Evolutionary conservation across 805 yeast genomes (phyloP).

Genomic region (Candida dajiaensis): DNA sequence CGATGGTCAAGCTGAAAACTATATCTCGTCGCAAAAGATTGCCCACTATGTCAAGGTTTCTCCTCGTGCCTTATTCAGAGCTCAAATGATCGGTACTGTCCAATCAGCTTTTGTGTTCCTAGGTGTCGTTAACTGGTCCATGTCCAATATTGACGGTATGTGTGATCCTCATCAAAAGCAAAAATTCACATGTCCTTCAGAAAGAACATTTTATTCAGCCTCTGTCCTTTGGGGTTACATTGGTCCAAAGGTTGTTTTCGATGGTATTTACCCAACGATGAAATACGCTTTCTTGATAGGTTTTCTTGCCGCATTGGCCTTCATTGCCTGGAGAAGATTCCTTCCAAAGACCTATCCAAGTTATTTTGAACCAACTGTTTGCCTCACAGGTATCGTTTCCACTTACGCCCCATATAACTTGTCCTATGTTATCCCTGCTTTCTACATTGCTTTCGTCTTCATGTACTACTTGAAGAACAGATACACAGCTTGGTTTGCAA

Average conservation of each 20-base stretch:
- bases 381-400: constrained; percentile 42
- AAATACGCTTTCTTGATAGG: constrained; percentile 65
- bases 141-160: constrained; percentile 27
- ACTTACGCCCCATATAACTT: constrained; percentile 48
- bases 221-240: constrained; percentile 48
- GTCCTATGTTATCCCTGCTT: constrained; percentile 28
- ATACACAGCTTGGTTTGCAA: constrained; percentile 47
- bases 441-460: constrained; percentile 32
- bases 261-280: constrained; percentile 52
- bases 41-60: constrained; percentile 50
- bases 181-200: constrained; percentile 36
- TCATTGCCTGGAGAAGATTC: constrained; percentile 22
- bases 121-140: constrained; percentile 30
- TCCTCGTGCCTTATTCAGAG: constrained; percentile 52
- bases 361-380: constrained; percentile 42
- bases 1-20: constrained; percentile 59
- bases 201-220: constrained; percentile 34
- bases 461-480: constrained; percentile 37
- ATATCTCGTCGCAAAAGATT: constrained; percentile 38
- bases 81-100: constrained; percentile 30
- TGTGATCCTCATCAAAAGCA: constrained; percentile 32
- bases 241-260: constrained; percentile 51
- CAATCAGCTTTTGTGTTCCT: constrained; percentile 26
- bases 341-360: constrained; percentile 18
- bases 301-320: constrained; percentile 25